phyloP scores from a whole-genome alignment of 495 filamentous ascomycete genomes.

The Parachaetomium inaequale region DNA sequence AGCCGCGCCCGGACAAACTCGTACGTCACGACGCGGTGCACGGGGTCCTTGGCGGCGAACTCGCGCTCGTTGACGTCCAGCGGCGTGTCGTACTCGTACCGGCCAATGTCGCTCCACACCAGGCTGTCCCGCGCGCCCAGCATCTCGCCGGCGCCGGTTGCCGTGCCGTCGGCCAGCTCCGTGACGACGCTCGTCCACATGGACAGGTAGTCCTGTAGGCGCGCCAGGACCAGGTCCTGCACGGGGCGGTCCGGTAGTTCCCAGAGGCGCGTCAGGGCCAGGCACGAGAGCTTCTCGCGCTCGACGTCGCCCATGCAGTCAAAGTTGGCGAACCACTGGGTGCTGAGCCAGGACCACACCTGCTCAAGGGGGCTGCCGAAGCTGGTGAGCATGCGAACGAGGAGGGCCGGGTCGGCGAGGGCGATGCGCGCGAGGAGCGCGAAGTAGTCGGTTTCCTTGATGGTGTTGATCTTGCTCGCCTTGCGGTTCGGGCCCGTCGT shows the following conservation, averaged over 20 bases:
- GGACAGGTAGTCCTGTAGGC: conserved; percentile 50
- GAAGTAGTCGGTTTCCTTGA: conserved; percentile 79
- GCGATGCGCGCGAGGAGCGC: conserved; percentile 76
- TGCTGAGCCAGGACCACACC: conserved; percentile 67
- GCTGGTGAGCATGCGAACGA: conserved; percentile 54
- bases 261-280: conserved; percentile 78
- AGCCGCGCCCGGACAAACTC: conserved; percentile 67
- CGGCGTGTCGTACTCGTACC: conserved; percentile 65
- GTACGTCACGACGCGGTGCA: conserved; percentile 66
- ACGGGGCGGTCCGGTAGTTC: conserved; percentile 56
- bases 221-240: conserved; percentile 44
- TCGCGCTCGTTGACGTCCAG: conserved; percentile 49
- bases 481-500: conserved; percentile 71
- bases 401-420: conserved; percentile 61
- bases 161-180: conserved; percentile 34
- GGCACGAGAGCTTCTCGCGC: conserved; percentile 73
- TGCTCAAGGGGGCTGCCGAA: conserved; percentile 44
- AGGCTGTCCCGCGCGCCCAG: conserved; percentile 39
- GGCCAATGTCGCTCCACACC: conserved; percentile 65
- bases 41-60: conserved; percentile 60
- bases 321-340: conserved; percentile 86
- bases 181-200: conserved; percentile 52
- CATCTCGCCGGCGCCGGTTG: conserved; percentile 21
- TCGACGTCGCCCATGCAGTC: conserved; percentile 72
- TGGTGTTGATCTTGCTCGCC: conserved; percentile 57